Evolutionary conservation across 129 eudicot genomes (phyloP), one percentile per base, ranked within the genome.

Genomic region (Scalesia atractyloides): DNA sequence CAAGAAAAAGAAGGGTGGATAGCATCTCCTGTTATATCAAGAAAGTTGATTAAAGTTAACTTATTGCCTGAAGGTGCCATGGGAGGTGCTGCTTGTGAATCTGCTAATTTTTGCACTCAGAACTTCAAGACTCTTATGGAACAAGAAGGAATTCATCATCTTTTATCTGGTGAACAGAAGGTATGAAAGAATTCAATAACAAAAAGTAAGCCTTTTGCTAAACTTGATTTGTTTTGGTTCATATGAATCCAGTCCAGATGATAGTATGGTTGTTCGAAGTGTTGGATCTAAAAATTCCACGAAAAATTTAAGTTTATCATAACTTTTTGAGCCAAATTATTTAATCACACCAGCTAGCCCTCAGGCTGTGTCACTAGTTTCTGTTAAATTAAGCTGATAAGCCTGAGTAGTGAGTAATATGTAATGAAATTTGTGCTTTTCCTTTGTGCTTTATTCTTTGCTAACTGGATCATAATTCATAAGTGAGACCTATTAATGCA

Each of bases 61-160:
- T 43, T 30, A 7, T 9, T 37, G 11, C 0, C 60, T 68, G n/a
- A 61, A 73, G 74, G 54, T 59, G 74, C 48, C 75, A 79, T 79
- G 83, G 79, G 74, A 66, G 75, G 70, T 19, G 17, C 57, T 79
- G 70, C 37, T 26, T 44, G 56, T 48, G 69, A 79, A 72, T 56
- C 79, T 66, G 59, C 37, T 66, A 74, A 58, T 16, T 6, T 68
- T 47, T 68, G 51, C 62, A 47, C 39, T 30, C 44, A 9, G 68
- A 48, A 57, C 73, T 81, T 81, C 15, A 66, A 66, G 43, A 68
- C 68, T 14, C 53, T 82, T 53, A 8, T 82, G 74, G 73, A 76
- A 52, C 66, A 79, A 61, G 80, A 82, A 78, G 86, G 86, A 64
- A 67, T 69, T 74, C 59, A 63, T 13, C 79, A 66, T 64, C 86